Evolutionary conservation across 306 rosid species (phyloP).

Genomic region (Dalbergia cochinchinensis): DNA sequence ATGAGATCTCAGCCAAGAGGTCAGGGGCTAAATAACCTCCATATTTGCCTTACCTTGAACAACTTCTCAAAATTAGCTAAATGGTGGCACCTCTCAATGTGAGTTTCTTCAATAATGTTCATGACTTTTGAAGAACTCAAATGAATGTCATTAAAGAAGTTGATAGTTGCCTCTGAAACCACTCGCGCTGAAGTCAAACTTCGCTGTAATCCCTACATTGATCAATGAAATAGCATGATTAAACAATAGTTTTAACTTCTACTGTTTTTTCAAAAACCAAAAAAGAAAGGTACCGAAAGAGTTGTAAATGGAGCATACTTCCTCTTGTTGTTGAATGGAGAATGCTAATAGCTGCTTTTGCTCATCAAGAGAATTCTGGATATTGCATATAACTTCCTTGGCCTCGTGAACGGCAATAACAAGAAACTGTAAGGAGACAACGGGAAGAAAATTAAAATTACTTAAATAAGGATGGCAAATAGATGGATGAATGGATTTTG

Average conservation of each 20-base stretch:
- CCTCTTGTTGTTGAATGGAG: constrained; percentile 72
- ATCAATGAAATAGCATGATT: constrained; percentile 40
- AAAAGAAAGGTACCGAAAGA: neutral
- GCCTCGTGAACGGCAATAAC: constrained; percentile 73
- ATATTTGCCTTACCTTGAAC: constrained; percentile 69
- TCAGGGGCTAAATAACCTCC: neutral
- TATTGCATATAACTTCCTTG: constrained; percentile 64
- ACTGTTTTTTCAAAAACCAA: neutral
- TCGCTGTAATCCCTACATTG: constrained; percentile 71
- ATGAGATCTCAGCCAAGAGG: constrained; percentile 6
- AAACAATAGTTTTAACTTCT: constrained; percentile 8
- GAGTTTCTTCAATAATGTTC: constrained; percentile 68
- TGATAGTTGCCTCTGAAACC: constrained; percentile 71
- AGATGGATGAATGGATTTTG: too few species aligned
- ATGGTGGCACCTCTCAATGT: constrained; percentile 61
- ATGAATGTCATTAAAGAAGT: constrained; percentile 68
- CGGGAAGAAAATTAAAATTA: neutral
- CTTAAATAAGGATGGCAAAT: too few species aligned
- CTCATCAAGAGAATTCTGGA: constrained; percentile 74
- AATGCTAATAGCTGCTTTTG: constrained; percentile 72
- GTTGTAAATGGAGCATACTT: constrained; percentile 55
- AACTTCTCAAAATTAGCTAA: constrained; percentile 71
- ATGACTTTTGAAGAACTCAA: constrained; percentile 65
- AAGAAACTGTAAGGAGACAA: constrained; percentile 66
- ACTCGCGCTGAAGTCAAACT: constrained; percentile 66